Conservation (phyloP, 164 flowering plant genomes). For the Euptelea pleiosperma region DNA sequence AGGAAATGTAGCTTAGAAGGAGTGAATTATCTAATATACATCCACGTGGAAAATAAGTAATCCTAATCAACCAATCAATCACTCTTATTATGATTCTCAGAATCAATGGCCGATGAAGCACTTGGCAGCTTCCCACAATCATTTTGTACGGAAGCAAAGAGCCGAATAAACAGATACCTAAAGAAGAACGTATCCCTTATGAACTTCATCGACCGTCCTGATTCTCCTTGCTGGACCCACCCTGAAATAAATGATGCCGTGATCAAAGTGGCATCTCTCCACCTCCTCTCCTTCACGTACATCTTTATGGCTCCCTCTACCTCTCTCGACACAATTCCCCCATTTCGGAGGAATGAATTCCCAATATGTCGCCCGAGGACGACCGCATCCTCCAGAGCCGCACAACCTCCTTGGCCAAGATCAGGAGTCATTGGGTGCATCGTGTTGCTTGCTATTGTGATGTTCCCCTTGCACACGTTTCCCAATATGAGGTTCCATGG, state of each 20-base stretch:
- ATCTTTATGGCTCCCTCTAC: slow-evolving; percentile 9
- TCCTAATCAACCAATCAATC: too few species aligned
- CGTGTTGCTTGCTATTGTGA: slow-evolving; percentile 46
- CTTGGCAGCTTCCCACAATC: slow-evolving; percentile 5
- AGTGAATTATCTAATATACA: too few species aligned
- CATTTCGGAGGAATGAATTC: slow-evolving; percentile 1
- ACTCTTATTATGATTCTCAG: too few species aligned
- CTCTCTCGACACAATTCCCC: background rate
- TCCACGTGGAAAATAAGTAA: too few species aligned
- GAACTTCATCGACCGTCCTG: background rate
- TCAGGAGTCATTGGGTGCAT: slow-evolving; percentile 60
- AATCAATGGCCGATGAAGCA: too few species aligned
- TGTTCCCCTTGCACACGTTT: slow-evolving; percentile 14
- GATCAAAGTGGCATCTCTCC: background rate
- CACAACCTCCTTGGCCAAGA: slow-evolving; percentile 43
- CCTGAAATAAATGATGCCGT: background rate
- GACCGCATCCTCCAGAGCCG: slow-evolving; percentile 44
- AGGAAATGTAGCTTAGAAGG: too few species aligned
- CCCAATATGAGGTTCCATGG: slow-evolving; percentile 39
- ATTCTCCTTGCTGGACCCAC: background rate
- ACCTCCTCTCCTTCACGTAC: slow-evolving; percentile 18
- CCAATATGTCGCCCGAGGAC: slow-evolving; percentile 37
- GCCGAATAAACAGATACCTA: background rate
- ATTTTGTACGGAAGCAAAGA: background rate
- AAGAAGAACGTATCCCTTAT: background rate